These are phyloP conservation scores for Pascua guehoae DNA, from an alignment of 1,284 basidiomycete species.

Conservation along the genomic window DNA sequence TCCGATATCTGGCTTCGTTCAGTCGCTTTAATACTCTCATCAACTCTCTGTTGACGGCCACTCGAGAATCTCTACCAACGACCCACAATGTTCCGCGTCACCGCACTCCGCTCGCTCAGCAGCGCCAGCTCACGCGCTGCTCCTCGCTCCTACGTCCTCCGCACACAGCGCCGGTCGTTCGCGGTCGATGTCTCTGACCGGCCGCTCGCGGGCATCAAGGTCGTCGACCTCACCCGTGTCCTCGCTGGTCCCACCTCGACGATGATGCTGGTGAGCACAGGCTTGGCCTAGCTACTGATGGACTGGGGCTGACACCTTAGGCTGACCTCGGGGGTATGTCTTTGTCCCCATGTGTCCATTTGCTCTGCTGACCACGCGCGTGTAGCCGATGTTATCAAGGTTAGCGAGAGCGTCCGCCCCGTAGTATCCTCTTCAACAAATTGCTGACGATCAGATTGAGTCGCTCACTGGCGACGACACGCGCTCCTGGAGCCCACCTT, in stretches of 20 bases:
- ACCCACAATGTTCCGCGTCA: constrained; percentile 1
- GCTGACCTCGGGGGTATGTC: constrained; percentile 31
- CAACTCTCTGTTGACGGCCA: too few relatives aligned
- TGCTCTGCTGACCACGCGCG: background rate
- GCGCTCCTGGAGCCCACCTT: constrained; percentile 75
- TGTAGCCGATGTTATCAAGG: constrained; percentile 80
- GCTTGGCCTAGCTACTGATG: constrained; percentile 17
- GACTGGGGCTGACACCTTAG: constrained; percentile 15
- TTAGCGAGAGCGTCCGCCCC: constrained; percentile 27
- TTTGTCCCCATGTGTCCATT: background rate
- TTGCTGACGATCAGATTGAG: constrained; percentile 58
- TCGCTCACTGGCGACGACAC: constrained; percentile 87
- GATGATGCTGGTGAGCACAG: constrained; percentile 80
- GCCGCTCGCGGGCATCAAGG: constrained; percentile 71
- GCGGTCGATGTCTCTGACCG: constrained; percentile 13
- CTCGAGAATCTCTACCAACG: background rate
- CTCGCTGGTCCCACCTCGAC: constrained; percentile 85
- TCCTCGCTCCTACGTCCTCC: too few relatives aligned
- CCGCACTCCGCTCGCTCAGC: constrained; percentile 6
- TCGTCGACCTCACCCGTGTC: constrained; percentile 83
- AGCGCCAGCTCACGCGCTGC: background rate
- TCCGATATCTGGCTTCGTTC: background rate
- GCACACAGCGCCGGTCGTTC: background rate
- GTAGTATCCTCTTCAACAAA: too few relatives aligned
- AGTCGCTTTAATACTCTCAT: background rate